Conservation (phyloP, 2,329 filamentous ascomycete genomes). For the Hymenoscyphus scutula region DNA sequence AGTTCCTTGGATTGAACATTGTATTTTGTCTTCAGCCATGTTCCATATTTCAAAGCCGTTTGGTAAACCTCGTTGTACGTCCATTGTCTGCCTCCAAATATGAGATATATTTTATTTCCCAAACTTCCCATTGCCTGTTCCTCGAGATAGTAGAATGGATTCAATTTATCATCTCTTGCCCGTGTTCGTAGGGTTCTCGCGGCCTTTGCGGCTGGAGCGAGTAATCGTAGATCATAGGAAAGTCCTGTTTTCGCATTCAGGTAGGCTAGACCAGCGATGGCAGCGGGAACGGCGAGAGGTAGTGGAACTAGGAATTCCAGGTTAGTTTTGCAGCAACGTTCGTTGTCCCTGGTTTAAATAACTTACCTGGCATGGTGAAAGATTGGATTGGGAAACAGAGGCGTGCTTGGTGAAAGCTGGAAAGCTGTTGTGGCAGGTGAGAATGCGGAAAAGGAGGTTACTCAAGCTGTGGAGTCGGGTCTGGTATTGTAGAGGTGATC, state of each 20-base stretch:
- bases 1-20: conserved; percentile 69
- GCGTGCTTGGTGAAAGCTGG: not conserved
- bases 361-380: conserved; percentile 30
- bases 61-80: conserved; percentile 78
- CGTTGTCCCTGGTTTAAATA: not conserved
- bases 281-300: conserved; percentile 56
- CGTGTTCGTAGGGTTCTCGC: conserved; percentile 44
- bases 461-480: not conserved
- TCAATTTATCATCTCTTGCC: conserved; percentile 60
- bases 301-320: conserved; percentile 48
- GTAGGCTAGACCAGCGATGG: conserved; percentile 69
- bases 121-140: conserved; percentile 54
- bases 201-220: conserved; percentile 53
- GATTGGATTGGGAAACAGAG: not conserved
- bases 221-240: conserved; percentile 61
- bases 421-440: not conserved
- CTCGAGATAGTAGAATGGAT: conserved; percentile 75
- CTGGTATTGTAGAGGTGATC: not conserved
- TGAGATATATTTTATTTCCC: conserved; percentile 57
- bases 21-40: conserved; percentile 67
- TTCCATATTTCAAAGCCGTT: conserved; percentile 66
- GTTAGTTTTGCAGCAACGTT: not conserved
- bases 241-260: conserved; percentile 69
- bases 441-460: not conserved
- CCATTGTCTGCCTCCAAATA: conserved; percentile 66